Percentiles rank a stretch among this genome's conserved stretches.
These are phyloP conservation scores for Erythrobasidium hasegawianum DNA, from an alignment of 1,284 basidiomycete genomes.

Conservation along the genomic window DNA sequence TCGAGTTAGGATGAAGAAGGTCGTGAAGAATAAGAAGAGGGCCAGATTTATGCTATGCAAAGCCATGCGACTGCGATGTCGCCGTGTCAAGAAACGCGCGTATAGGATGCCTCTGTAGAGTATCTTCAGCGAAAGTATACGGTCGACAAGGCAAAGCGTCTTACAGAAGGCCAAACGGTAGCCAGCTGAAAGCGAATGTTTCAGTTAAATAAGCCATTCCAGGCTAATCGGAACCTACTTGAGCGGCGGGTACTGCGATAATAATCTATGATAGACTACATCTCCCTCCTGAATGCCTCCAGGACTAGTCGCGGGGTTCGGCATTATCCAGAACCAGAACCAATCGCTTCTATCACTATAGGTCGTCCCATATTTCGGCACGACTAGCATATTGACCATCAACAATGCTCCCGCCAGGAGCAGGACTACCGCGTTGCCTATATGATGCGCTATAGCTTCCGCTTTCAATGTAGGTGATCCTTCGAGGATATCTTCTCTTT, in stretches of 20 bases:
- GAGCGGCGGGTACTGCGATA: slow-evolving; percentile 26
- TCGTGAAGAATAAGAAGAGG: slow-evolving; percentile 14
- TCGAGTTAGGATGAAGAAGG: slow-evolving; percentile 33
- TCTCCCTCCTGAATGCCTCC: not conserved
- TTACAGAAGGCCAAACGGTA: slow-evolving; percentile 26
- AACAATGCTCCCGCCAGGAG: slow-evolving; percentile 3
- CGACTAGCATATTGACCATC: slow-evolving; percentile 32
- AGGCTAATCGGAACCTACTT: slow-evolving; percentile 11
- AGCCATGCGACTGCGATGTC: slow-evolving; percentile 5
- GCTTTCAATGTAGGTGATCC: not conserved
- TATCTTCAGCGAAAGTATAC: not conserved
- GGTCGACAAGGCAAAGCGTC: no score
- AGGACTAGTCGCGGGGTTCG: slow-evolving; percentile 9
- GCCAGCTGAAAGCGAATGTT: slow-evolving; percentile 10
- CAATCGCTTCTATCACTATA: slow-evolving; percentile 27
- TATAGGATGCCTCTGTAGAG: slow-evolving; percentile 12
- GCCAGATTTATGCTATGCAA: slow-evolving; percentile 14
- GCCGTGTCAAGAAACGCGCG: slow-evolving; percentile 25
- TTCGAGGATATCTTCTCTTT: not conserved
- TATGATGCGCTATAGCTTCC: slow-evolving; percentile 16
- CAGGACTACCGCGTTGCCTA: slow-evolving; percentile 13
- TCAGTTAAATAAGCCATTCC: not conserved
- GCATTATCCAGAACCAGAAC: slow-evolving; percentile 36
- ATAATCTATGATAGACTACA: slow-evolving; percentile 9
- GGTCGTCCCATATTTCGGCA: slow-evolving; percentile 15